These are phyloP conservation scores for Nakaseomyces nivariensis DNA, from an alignment of 1,139 yeast genomes.

Conservation along the genomic window DNA sequence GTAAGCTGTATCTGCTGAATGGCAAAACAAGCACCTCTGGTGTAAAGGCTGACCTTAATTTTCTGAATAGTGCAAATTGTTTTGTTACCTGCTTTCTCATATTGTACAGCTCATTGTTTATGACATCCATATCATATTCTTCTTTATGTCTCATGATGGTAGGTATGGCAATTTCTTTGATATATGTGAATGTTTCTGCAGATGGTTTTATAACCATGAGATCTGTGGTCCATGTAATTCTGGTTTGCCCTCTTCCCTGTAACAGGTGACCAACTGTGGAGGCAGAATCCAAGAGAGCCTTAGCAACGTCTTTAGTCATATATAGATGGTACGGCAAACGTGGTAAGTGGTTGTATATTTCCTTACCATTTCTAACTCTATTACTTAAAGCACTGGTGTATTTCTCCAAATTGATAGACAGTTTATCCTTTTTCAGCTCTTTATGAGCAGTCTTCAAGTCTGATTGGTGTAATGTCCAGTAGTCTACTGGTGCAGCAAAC, in stretches of 20 bases:
- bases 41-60: constrained; percentile 16
- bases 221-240: constrained; percentile 23
- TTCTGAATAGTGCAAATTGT: constrained; percentile 24
- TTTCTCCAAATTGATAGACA: constrained; percentile 17
- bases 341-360: constrained; percentile 28
- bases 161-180: constrained; percentile 17
- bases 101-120: constrained; percentile 25
- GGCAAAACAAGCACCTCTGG: constrained; percentile 27
- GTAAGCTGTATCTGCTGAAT: constrained; percentile 24
- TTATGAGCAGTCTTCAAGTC: constrained; percentile 17
- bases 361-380: constrained; percentile 18
- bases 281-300: constrained; percentile 21
- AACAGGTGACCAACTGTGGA: constrained; percentile 19
- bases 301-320: constrained; percentile 20
- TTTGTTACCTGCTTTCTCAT: constrained; percentile 20
- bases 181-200: constrained; percentile 13
- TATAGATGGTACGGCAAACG: constrained; percentile 22
- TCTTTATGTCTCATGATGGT: constrained; percentile 12
- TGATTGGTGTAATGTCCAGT: constrained; percentile 21
- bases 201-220: constrained; percentile 29
- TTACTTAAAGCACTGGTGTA: constrained; percentile 13
- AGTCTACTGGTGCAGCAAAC: constrained; percentile 28
- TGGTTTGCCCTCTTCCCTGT: constrained; percentile 14
- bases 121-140: constrained; percentile 26
- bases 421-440: constrained; percentile 17